Base-by-base conservation (phyloP, 441 rosid species). In the Bruguiera hainesii region DNA sequence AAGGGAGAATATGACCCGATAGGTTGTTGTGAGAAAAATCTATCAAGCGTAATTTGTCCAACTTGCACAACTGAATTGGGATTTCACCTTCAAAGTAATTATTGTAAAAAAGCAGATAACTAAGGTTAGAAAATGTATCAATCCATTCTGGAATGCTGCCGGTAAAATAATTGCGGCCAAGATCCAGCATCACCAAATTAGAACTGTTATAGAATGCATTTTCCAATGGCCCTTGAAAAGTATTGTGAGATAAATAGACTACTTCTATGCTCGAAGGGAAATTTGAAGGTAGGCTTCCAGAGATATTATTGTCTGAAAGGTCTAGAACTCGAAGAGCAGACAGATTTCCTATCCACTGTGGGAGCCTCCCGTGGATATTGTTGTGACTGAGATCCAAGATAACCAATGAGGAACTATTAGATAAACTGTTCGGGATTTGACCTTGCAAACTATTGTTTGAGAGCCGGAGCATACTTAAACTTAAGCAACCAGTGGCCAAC, bases 81-180 rank as follows among this genome's bases (percentile, higher is more conserved):
- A 74, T 69, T 3, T 65, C 68, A 39, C 56, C 76, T 4, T 58
- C 65, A 1, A 74, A 13, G 46, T 7, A 8, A 67, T 78, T 74
- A 19, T 61, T 60, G 0, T 56, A 20, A 9, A 78, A 4, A 0
- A 61, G 0, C 6, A 78, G 58, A 46, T 15, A 1, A 0, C 4
- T 2, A 55, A 71, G 21, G 8, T 20, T 6, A 23, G 26, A 5
- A 48, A 48, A 33, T 7, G 52, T 59, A 19, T 25, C 64, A 23
- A 68, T 29, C 71, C 67, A 46, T 21, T 50, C 6, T 3, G 69
- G 73, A 61, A 78, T 31, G 2, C 21, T 42, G 20, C 76, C 76
- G 0, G 4, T 56, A 4, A 75, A 64, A 1, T 7, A 10, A 25
- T 78, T 78, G 9, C 65, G 7, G 46, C 74, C 68, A 33, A 63